Evolutionary conservation across 352 stramenopile genomes (phyloP).

Genomic region (Phytopythium litorale): DNA sequence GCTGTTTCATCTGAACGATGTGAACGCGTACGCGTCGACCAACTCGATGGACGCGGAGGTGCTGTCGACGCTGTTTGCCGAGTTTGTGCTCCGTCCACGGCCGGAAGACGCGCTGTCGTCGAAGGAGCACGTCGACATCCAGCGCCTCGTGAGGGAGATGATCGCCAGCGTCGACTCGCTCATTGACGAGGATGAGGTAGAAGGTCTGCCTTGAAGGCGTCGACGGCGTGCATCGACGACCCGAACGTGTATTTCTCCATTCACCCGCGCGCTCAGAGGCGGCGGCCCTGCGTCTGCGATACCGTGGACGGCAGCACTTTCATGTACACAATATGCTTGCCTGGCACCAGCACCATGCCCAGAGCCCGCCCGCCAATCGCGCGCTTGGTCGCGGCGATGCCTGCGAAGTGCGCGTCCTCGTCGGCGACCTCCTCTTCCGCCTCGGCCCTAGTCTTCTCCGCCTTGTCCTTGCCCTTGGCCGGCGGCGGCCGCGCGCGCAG

Average conservation of each 20-base stretch:
- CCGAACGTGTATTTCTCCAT: background rate
- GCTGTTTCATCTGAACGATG: conserved; percentile 81
- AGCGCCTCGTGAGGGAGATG: conserved; percentile 58
- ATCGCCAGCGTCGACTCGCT: conserved; percentile 69
- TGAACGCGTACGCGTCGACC: conserved; percentile 71
- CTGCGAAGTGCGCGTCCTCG: conserved; percentile 31
- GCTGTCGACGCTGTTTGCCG: conserved; percentile 47
- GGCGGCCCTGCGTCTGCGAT: background rate
- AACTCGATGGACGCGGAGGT: conserved; percentile 64
- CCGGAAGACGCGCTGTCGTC: background rate
- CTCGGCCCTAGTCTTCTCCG: conserved; percentile 1
- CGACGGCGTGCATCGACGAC: background rate
- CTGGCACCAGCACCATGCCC: conserved; percentile 72
- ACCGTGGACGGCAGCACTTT: conserved; percentile 31
- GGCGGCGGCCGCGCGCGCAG: conserved; percentile 7
- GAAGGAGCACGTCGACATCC: conserved; percentile 16
- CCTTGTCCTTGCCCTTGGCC: conserved; percentile 31
- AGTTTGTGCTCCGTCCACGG: conserved; percentile 49
- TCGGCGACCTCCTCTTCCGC: conserved; percentile 26
- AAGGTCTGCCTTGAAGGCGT: conserved; percentile 2
- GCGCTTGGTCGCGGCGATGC: conserved; percentile 9
- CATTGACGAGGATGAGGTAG: conserved; percentile 65
- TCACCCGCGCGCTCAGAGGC: background rate
- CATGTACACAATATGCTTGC: conserved; percentile 75
- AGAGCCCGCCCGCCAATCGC: conserved; percentile 40